phyloP scores from a whole-genome alignment of 345 rosid species.

The Hypericum androsaemum region DNA sequence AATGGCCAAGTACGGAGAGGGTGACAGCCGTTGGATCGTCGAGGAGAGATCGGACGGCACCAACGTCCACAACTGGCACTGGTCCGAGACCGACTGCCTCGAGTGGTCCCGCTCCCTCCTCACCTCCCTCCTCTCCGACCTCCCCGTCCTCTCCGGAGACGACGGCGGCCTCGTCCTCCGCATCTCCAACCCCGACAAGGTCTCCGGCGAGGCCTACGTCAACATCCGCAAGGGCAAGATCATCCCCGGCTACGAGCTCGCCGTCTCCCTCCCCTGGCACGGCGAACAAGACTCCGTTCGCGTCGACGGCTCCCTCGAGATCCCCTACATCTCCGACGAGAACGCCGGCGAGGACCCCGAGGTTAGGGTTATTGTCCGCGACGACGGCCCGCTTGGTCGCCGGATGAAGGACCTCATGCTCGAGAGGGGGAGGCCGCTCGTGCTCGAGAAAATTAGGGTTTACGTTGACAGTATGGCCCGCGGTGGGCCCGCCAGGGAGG shows the following conservation, averaged over 20 bases:
- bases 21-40: conserved; percentile 98
- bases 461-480: conserved; percentile 67
- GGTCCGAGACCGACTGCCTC: conserved; percentile 89
- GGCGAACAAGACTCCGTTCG: conserved; percentile 64
- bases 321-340: conserved; percentile 93
- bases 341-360: conserved; percentile 94
- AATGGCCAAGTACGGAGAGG: conserved; percentile 95
- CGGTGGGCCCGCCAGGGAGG: conserved; percentile 85
- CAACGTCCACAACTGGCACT: conserved; percentile 99
- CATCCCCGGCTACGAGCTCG: conserved; percentile 88
- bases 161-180: conserved; percentile 51
- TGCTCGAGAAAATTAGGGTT: conserved; percentile 57
- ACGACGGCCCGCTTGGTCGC: conserved; percentile 66
- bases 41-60: conserved; percentile 94
- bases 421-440: conserved; percentile 53
- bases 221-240: conserved; percentile 88
- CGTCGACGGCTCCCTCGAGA: conserved; percentile 68
- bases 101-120: conserved; percentile 72
- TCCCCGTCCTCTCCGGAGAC: conserved; percentile 53
- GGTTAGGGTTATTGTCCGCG: conserved; percentile 57
- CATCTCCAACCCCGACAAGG: conserved; percentile 51
- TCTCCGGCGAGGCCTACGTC: conserved; percentile 93
- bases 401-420: conserved; percentile 76
- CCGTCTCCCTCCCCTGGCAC: conserved; percentile 61
- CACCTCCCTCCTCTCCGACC: conserved; percentile 39